A percentile compares a stretch with the other conserved stretches of the same genome.
Conservation (phyloP, 1,284 basidiomycete genomes). For the Macrocystidia cucumis region DNA sequence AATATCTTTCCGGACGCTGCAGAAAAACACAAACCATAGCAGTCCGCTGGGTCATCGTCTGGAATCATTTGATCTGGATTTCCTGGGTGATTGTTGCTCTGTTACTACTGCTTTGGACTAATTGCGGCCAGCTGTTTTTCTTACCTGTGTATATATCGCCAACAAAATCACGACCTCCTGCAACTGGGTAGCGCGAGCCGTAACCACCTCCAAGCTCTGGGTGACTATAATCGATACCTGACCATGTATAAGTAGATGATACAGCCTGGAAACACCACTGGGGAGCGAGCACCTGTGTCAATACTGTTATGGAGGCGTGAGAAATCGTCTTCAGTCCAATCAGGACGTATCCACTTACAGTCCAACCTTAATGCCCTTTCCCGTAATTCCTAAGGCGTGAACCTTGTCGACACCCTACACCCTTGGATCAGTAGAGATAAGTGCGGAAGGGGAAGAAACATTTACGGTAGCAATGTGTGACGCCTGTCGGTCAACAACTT, state of each 20-base stretch:
- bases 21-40: too few species aligned
- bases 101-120: too few species aligned
- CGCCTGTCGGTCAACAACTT: constrained; percentile 27
- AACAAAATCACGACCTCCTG: constrained; percentile 49
- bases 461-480: constrained; percentile 32
- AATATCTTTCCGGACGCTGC: too few species aligned
- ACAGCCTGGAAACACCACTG: not conserved
- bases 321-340: too few species aligned
- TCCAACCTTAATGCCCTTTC: constrained; percentile 36
- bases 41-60: constrained; percentile 31
- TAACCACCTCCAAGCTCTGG: constrained; percentile 57
- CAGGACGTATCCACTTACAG: constrained; percentile 30
- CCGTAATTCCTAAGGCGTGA: constrained; percentile 32
- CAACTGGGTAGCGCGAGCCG: constrained; percentile 52
- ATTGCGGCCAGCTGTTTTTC: too few species aligned
- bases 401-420: constrained; percentile 37
- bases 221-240: constrained; percentile 46
- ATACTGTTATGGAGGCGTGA: too few species aligned
- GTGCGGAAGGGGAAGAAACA: constrained; percentile 1
- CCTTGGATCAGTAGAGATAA: not conserved
- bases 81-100: constrained; percentile 36
- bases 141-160: constrained; percentile 27
- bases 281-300: constrained; percentile 21
- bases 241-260: not conserved
- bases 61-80: constrained; percentile 38